Evolutionary conservation across 192 early-diverging fungal species (phyloP), one percentile per base, ranked within the genome.

Genomic region (Backusella circina): DNA sequence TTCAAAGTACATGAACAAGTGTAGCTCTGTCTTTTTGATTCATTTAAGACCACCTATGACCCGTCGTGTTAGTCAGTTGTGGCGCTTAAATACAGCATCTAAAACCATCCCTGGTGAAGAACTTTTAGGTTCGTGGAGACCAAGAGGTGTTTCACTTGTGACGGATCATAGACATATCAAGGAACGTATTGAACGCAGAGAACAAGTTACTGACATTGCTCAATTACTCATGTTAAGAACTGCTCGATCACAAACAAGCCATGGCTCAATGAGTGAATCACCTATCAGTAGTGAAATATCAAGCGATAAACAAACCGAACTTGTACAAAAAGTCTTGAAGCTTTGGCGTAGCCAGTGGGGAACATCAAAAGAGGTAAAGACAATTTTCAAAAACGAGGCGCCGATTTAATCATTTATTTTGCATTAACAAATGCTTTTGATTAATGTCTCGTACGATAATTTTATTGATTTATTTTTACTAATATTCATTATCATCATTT

Each of bases 51-150:
- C 91, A 9, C 84, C 85, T 23, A 77, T 84, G 71, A 80, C 84
- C 5, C 78, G 84, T 21, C 84, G 86, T 15, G 76, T 83, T n/a
- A 83, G 83, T 6, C 88, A 89, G 18, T 70, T 94, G 21, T 94
- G 93, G 93, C 79, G 90, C 7, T 79, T 90, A 41, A 90, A 90
- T 77, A 90, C 90, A 1, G 87, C 86, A 26, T 83, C 84, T 18
- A 87, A 90, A 70, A 91, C 91, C 75, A 88, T 94, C 16, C 87
- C 90, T 7, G 93, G 93, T 54, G 89, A 92, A 57, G 93, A 94
- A 61, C 83, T 86, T 30, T 80, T 94, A 67, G 83, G 80, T 5
- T 76, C 74, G 1, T 93, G 92, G 92, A 86, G 87, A 67, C 93
- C 93, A 1, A 86, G 92, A 7, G 89, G 92, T 28, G 84, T 94